Percentiles rank a stretch among this genome's conserved stretches.
Evolutionary conservation across 2,329 filamentous ascomycete species (phyloP).

Genomic region (Geoglossum cookeanum): DNA sequence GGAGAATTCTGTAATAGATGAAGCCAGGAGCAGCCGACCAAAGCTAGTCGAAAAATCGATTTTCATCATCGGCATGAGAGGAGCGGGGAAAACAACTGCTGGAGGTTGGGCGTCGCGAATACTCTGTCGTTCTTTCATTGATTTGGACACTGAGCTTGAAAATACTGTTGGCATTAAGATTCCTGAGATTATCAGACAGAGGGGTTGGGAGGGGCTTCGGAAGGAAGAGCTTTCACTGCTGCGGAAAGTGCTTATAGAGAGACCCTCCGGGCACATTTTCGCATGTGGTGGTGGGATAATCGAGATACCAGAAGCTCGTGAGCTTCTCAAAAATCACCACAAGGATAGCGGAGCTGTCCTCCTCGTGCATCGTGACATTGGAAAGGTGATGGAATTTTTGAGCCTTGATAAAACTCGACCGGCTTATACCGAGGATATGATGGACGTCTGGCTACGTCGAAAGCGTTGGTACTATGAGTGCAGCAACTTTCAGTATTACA

Average conservation of each 20-base stretch:
- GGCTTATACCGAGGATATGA: slow-evolving; percentile 83
- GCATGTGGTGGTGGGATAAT: slow-evolving; percentile 90
- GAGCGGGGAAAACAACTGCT: slow-evolving; percentile 87
- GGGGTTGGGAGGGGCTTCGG: slow-evolving; percentile 79
- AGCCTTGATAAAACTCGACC: slow-evolving; percentile 77
- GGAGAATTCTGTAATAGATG: slow-evolving; percentile 23
- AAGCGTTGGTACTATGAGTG: slow-evolving; percentile 83
- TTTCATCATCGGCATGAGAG: slow-evolving; percentile 93
- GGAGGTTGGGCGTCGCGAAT: slow-evolving; percentile 67
- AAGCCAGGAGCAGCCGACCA: slow-evolving; percentile 1
- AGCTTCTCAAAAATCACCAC: slow-evolving; percentile 54
- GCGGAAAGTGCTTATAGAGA: slow-evolving; percentile 52
- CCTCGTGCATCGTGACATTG: slow-evolving; percentile 71
- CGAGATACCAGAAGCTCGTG: slow-evolving; percentile 61
- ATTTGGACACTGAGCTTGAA: slow-evolving; percentile 80
- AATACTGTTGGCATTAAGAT: slow-evolving; percentile 53
- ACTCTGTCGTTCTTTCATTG: slow-evolving; percentile 59
- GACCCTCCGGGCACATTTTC: slow-evolving; percentile 59
- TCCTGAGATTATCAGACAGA: slow-evolving; percentile 60
- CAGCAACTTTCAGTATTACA: slow-evolving; percentile 88
- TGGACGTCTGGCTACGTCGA: slow-evolving; percentile 72
- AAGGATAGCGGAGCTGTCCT: slow-evolving; percentile 66
- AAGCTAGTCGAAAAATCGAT: slow-evolving; percentile 42
- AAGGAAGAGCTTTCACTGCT: slow-evolving; percentile 59
- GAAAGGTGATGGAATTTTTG: slow-evolving; percentile 74